Conservation (phyloP, 192 early-diverging fungal genomes). For the Coemansia sp. region DNA sequence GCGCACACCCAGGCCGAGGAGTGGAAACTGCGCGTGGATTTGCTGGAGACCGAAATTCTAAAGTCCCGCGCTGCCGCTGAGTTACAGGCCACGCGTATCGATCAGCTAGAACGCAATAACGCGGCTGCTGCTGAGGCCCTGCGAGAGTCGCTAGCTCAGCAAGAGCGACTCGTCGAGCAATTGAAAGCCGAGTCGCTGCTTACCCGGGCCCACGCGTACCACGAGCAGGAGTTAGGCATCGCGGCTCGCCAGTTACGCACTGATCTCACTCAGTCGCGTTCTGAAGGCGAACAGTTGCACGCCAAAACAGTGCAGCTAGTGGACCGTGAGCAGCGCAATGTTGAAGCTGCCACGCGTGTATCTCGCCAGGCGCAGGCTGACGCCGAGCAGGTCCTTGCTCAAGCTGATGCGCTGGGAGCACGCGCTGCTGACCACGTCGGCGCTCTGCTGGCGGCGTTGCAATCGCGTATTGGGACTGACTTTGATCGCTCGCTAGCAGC, state of each 20-base stretch:
- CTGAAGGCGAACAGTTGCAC: constrained; percentile 17
- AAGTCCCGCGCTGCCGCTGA: constrained; percentile 8
- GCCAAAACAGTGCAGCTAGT: constrained; percentile 25
- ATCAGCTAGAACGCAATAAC: not conserved
- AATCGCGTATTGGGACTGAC: constrained; percentile 28
- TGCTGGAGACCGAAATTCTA: constrained; percentile 25
- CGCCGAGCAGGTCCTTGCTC: not conserved
- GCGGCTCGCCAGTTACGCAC: constrained; percentile 35
- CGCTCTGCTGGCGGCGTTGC: constrained; percentile 25
- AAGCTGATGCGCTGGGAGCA: not conserved
- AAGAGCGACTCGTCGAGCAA: constrained; percentile 11
- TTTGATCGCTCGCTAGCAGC: constrained; percentile 24
- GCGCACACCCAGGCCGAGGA: constrained; percentile 24
- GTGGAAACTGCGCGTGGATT: constrained; percentile 40
- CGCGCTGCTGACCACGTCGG: constrained; percentile 8
- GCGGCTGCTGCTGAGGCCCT: not conserved
- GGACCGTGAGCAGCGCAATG: constrained; percentile 24
- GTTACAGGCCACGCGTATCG: not conserved
- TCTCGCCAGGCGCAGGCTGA: constrained; percentile 5
- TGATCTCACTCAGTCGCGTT: constrained; percentile 4
- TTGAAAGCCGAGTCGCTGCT: constrained; percentile 43
- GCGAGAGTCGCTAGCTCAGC: not conserved
- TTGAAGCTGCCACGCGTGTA: constrained; percentile 13
- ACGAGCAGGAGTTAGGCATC: constrained; percentile 45
- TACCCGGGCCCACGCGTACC: constrained; percentile 54